Conservation (phyloP, 768 basidiomycete species). For the Serendipita sp. region DNA sequence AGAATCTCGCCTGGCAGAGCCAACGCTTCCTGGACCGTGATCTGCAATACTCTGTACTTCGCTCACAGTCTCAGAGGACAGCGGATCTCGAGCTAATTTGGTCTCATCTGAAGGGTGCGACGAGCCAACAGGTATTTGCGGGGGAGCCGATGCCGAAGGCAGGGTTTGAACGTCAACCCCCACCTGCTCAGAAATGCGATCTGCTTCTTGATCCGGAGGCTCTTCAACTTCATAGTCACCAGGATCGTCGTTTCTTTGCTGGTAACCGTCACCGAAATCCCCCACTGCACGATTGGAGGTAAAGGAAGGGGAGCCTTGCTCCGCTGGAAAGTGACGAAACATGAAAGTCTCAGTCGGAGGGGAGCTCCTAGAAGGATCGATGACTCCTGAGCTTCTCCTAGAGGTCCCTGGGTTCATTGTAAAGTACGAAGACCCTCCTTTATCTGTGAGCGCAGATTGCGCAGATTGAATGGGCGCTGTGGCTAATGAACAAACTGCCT, state of each 20-base stretch:
- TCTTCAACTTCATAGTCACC: background rate
- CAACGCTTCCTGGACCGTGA: background rate
- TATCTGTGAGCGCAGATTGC: background rate
- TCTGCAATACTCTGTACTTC: background rate
- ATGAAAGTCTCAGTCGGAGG: background rate
- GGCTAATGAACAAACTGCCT: background rate
- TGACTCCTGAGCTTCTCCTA: background rate
- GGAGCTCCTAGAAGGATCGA: background rate
- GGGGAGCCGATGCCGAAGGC: background rate
- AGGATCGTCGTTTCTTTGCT: background rate
- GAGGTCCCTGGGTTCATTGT: background rate
- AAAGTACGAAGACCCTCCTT: background rate
- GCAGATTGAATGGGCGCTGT: background rate
- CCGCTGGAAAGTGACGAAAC: slow-evolving; percentile 10
- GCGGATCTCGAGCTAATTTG: background rate
- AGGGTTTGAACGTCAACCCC: background rate
- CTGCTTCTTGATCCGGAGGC: slow-evolving; percentile 12
- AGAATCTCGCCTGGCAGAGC: background rate
- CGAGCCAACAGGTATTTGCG: slow-evolving; percentile 10
- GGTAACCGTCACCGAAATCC: too few species aligned
- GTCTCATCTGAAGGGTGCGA: background rate
- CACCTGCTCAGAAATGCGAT: slow-evolving; percentile 10
- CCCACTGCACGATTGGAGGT: background rate
- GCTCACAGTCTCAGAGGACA: background rate
- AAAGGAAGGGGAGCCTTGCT: background rate